Base-by-base conservation (phyloP, 2,329 filamentous ascomycete genomes). In the Penicillium sclerotigenum region DNA sequence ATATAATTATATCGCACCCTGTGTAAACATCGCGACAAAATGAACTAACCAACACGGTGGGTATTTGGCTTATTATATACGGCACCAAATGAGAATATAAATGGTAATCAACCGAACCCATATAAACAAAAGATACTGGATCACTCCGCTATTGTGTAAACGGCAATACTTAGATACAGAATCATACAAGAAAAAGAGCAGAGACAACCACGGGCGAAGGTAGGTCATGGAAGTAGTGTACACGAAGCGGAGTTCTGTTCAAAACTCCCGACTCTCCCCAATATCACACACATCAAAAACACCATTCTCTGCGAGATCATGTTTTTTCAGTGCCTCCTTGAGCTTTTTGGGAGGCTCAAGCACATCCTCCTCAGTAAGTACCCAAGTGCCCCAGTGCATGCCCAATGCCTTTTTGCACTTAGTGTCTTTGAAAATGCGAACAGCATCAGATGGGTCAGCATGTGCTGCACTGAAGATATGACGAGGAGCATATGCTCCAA, bases 321-420 rank as follows among this genome's bases (percentile, higher is more conserved):
- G 86, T 66, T 80, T 82, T 65, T 77, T 81, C 69, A 96, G 74
- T 2, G 91, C 91, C 69, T 89, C 80, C 72, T 81, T 87, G 59
- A 97, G 75, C 70, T 89, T 75, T 71, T 73, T 76, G 1, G 91
- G 91, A 43, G 93, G 93, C 75, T 96, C 91, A 54, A 92, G 72
- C 1, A 96, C 88, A 57, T 92, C 88, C 73, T 97, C 93, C 58
- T 85, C 81, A 0, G 92, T 96, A 64, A 96, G 74, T 0, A 90
- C 87, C 91, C 92, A 97, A 0, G 89, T 79, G 2, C 91, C 92
- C 91, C 92, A 97, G 70, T 97, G 93, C 65, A 97, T 96, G 1
- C 85, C 92, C 77, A 97, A 80, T 22, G 91, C 92, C 18, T 77
- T 79, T 65, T 83, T 80, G 77, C 92, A 97, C 63, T 82, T 82